Percentiles rank a stretch among this genome's conserved stretches.
Evolutionary conservation across 179 eudicot genomes (phyloP).

Genomic region (Spinacia oleracea): DNA sequence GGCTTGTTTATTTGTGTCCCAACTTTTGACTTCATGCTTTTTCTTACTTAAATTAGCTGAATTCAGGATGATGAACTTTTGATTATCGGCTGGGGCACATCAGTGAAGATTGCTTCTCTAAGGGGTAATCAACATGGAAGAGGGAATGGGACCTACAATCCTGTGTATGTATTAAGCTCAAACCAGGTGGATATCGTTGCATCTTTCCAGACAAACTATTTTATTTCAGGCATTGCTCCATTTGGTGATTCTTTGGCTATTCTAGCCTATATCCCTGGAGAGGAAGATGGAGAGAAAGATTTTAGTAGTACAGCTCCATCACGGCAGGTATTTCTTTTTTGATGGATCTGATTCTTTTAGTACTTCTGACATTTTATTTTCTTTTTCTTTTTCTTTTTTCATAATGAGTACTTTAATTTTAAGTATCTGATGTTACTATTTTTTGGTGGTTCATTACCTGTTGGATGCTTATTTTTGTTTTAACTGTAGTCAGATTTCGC

Average conservation of each 20-base stretch:
- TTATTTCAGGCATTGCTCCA: constrained; percentile 93
- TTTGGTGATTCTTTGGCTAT: constrained; percentile 93
- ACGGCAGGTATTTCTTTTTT: constrained; percentile 63
- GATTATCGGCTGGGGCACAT: constrained; percentile 99
- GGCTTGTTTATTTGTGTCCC: constrained; percentile 9
- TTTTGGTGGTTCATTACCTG: constrained; percentile 2
- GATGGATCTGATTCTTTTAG: neutral
- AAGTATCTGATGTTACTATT: neutral
- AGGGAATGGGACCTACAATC: constrained; percentile 62
- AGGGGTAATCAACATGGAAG: constrained; percentile 47
- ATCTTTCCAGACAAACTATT: constrained; percentile 88
- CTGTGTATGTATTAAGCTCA: constrained; percentile 49
- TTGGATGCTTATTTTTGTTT: neutral
- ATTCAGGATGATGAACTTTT: constrained; percentile 81
- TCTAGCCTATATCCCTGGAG: constrained; percentile 80
- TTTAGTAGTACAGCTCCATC: constrained; percentile 76
- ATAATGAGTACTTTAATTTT: no score
- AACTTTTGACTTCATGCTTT: constrained; percentile 28
- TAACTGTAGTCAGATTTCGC: neutral
- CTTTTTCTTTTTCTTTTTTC: no score
- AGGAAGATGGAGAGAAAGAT: constrained; percentile 82
- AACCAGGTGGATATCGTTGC: constrained; percentile 92
- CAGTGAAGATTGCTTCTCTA: constrained; percentile 83
- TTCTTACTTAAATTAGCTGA: constrained; percentile 28
- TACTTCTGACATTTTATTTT: no score